Evolutionary conservation across 441 rosid species (phyloP), one percentile per base, ranked within the genome.

Genomic region (Gossypium trilobum): DNA sequence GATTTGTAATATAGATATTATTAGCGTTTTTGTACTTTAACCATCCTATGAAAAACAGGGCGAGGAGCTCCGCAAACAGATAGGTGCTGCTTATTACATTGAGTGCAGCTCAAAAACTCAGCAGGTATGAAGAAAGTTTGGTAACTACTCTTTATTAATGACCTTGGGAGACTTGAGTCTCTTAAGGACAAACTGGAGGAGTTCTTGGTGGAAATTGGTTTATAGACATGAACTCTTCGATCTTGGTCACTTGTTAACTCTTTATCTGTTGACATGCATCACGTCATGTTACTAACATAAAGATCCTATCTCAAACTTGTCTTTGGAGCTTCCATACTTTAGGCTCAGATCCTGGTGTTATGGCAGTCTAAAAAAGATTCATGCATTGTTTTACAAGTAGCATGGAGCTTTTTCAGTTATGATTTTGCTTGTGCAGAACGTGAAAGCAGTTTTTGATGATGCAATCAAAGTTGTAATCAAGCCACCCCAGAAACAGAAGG

Each of bases 61-160:
- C 54, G 99, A 95, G 87, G 99, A 95, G 78, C 89, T 95, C 39
- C 89, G 95, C 68, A 95, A 88, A 85, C 90, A 87, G 77, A 91
- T 92, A 72, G 99, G 97, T 16, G 99, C 99, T 0, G 78, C 89
- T 63, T 92, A 85, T 81, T 95, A 92, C 80, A 84, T 91, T 48
- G 99, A 95, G 75, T 95, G 99, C 85, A 95, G 99, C 89, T 92
- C 98, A 33, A 95, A 91, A 85, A 92, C 99, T 78, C 99, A 91
- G 85, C 97, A 89, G 95, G 97, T 89, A 82, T 59, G 73, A 22
- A 9, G 23, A 61, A 65, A 54, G 11, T 61, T 73, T 61, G 58
- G 68, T 10, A 46, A 6, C 46, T 60, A 60, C 58, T 58, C 46
- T 51, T 10, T 54, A 16, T 52, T 29, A 4, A 54, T 4, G 29